These are phyloP conservation scores for Podospora comata DNA, from an alignment of 495 filamentous ascomycete species.

Conservation along the genomic window DNA sequence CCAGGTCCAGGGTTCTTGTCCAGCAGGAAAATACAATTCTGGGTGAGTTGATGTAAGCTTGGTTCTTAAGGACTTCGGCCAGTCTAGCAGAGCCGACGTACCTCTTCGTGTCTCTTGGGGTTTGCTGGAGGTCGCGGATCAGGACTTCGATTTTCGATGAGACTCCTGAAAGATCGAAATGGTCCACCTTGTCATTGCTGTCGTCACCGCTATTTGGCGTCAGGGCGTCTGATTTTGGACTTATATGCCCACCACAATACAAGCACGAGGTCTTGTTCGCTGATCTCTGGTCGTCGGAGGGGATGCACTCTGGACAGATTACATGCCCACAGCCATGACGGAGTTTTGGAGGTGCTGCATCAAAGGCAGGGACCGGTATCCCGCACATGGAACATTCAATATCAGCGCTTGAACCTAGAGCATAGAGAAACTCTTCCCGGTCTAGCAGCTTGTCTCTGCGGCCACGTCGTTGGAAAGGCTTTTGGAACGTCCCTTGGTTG, in stretches of 20 bases:
- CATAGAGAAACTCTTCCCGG: not conserved
- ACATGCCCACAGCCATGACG: not conserved
- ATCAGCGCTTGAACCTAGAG: not conserved
- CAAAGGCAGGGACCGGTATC: not conserved
- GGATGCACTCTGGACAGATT: not conserved
- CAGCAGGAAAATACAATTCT: not conserved
- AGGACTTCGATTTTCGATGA: not conserved
- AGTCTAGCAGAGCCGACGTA: too few species aligned
- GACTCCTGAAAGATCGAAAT: not conserved
- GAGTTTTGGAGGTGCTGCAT: not conserved
- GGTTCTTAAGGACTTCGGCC: too few species aligned
- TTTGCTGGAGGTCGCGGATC: not conserved
- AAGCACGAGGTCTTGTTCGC: not conserved
- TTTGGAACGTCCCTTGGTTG: not conserved
- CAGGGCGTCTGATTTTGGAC: too few species aligned
- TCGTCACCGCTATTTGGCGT: too few species aligned
- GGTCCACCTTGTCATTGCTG: not conserved
- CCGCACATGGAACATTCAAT: not conserved
- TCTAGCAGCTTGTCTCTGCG: not conserved
- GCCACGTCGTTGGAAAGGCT: not conserved
- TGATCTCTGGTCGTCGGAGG: not conserved
- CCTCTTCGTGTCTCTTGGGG: not conserved
- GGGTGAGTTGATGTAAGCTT: too few species aligned
- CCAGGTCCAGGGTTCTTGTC: not conserved
- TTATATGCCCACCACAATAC: too few species aligned